Evolutionary conservation across 352 stramenopile genomes (phyloP).

Genomic region (Globisporangium viniferum): DNA sequence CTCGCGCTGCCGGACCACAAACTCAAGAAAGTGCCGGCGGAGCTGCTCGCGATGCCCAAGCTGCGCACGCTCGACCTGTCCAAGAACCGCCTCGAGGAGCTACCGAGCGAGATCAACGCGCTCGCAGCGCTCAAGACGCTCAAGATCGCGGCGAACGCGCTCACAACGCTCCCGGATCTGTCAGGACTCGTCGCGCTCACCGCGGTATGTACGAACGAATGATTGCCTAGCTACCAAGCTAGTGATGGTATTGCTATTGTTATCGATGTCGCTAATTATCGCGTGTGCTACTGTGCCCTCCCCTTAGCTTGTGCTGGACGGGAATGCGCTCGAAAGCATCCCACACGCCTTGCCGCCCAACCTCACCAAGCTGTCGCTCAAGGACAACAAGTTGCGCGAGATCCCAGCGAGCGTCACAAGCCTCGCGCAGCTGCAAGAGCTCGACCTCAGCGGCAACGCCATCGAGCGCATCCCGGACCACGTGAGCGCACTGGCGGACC

Average conservation of each 20-base stretch:
- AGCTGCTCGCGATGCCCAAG: constrained; percentile 44
- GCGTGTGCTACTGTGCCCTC: not conserved
- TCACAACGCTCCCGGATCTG: constrained; percentile 60
- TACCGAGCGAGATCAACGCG: constrained; percentile 37
- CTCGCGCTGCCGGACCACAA: constrained; percentile 72
- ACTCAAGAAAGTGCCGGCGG: constrained; percentile 64
- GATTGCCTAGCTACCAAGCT: not conserved
- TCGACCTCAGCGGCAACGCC: constrained; percentile 67
- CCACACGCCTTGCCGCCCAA: constrained; percentile 57
- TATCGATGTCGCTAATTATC: not conserved
- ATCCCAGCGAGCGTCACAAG: constrained; percentile 46
- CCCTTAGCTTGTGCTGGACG: constrained; percentile 66
- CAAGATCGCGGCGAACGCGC: constrained; percentile 60
- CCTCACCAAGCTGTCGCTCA: constrained; percentile 74
- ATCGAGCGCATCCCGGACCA: constrained; percentile 41
- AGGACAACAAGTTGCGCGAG: constrained; percentile 44
- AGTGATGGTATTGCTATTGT: not conserved
- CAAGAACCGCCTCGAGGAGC: constrained; percentile 53
- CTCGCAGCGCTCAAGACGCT: constrained; percentile 68
- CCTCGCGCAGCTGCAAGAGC: constrained; percentile 56
- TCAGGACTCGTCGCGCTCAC: constrained; percentile 62
- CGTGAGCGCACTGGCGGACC: constrained; percentile 40
- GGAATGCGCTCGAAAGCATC: constrained; percentile 63
- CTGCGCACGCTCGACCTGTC: constrained; percentile 75
- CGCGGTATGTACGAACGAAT: constrained; percentile 35